Evolutionary conservation across 129 eudicot genomes (phyloP).

Genomic region (carrot (Daucus carota)): DH1_v3.0 NC_030383.2:59594501-59595000

Average conservation of each 20-base stretch:
- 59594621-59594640: constrained; percentile 1
- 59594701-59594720: neutral
- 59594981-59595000: constrained; percentile 7
- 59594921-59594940: constrained; percentile 12
- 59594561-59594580: neutral
- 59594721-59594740: neutral
- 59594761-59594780: neutral
- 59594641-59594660: neutral
- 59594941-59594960: neutral
- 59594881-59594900: constrained; percentile 8
- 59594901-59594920: constrained; percentile 13
- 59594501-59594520: constrained; percentile 1
- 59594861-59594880: neutral
- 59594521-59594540: constrained; percentile 6
- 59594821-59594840: neutral
- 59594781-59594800: neutral
- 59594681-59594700: constrained; percentile 5
- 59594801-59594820: neutral
- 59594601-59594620: constrained; percentile 10
- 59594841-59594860: neutral
- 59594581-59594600: neutral
- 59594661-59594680: neutral
- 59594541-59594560: neutral
- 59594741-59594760: constrained; percentile 4
- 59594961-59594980: constrained; percentile 3